Conservation (phyloP, 768 basidiomycete genomes). For the Boletus pseudo-olivaceus region DNA sequence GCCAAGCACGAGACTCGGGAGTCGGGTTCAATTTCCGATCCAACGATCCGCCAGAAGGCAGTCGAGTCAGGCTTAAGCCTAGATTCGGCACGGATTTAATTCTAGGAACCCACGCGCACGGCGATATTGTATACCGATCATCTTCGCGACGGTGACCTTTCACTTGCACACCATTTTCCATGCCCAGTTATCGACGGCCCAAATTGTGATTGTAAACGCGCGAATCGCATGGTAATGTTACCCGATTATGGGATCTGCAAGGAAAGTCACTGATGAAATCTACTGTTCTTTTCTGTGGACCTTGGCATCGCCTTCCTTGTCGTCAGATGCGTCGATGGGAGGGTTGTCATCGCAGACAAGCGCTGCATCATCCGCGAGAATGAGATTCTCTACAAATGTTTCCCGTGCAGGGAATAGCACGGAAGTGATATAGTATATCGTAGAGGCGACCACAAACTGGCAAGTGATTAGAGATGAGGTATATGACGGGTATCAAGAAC, state of each 20-base stretch:
- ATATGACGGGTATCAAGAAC: slow-evolving; percentile 18
- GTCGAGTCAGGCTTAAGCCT: slow-evolving; percentile 1
- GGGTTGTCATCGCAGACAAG: background rate
- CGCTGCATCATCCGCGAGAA: slow-evolving; percentile 19
- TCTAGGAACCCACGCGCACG: background rate
- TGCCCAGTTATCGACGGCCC: background rate
- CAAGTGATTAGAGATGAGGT: background rate
- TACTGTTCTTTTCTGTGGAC: slow-evolving; percentile 1
- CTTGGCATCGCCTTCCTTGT: background rate
- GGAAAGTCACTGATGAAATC: slow-evolving; percentile 2
- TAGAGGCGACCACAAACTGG: slow-evolving; percentile 19
- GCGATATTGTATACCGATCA: slow-evolving; percentile 4
- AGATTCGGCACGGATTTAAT: slow-evolving; percentile 1
- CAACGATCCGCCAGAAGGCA: slow-evolving; percentile 15
- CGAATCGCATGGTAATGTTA: slow-evolving; percentile 1
- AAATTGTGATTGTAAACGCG: background rate
- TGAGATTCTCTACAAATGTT: slow-evolving; percentile 25
- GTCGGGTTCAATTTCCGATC: slow-evolving; percentile 8
- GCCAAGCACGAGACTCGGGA: background rate
- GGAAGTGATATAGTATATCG: slow-evolving; percentile 27
- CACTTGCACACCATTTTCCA: background rate
- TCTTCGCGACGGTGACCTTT: slow-evolving; percentile 12
- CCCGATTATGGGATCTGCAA: slow-evolving; percentile 9
- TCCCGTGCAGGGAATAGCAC: slow-evolving; percentile 23
- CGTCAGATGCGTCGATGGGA: background rate